Percentiles rank a stretch among this genome's conserved stretches.
These are phyloP conservation scores for Geotrichum europaeum DNA, from an alignment of 1,139 yeast species.

Conservation along the genomic window DNA sequence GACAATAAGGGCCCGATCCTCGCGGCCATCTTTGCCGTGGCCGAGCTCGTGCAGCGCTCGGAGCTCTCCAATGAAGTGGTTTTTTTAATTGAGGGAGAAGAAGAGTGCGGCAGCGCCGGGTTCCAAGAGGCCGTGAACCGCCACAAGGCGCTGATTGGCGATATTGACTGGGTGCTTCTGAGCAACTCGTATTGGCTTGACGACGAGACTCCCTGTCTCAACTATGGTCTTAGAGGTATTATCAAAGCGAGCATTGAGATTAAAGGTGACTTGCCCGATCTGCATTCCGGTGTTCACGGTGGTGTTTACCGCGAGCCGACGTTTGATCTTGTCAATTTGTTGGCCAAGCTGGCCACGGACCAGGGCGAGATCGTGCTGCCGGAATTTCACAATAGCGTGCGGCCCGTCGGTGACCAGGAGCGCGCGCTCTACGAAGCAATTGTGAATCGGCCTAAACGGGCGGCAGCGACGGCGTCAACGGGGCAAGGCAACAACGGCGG, in stretches of 20 bases:
- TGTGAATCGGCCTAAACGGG: constrained; percentile 35
- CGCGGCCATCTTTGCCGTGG: constrained; percentile 86
- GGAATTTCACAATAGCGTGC: constrained; percentile 60
- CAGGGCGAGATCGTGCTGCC: constrained; percentile 61
- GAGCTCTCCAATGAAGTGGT: constrained; percentile 66
- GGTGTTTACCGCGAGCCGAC: constrained; percentile 88
- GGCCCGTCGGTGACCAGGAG: constrained; percentile 53
- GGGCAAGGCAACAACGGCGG: not conserved
- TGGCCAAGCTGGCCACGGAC: constrained; percentile 55
- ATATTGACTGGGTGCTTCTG: constrained; percentile 79
- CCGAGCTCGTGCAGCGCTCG: constrained; percentile 52
- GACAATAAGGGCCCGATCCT: constrained; percentile 92
- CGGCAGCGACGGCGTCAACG: constrained; percentile 13
- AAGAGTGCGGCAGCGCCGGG: constrained; percentile 87
- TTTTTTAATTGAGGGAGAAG: constrained; percentile 89
- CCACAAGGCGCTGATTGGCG: constrained; percentile 50
- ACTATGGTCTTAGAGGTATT: constrained; percentile 91
- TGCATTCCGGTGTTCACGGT: constrained; percentile 96
- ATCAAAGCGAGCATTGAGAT: constrained; percentile 71
- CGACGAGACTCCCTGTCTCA: constrained; percentile 80
- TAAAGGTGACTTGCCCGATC: constrained; percentile 68
- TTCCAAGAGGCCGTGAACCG: constrained; percentile 59
- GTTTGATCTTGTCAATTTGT: constrained; percentile 68
- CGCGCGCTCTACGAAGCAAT: constrained; percentile 57
- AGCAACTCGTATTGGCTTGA: constrained; percentile 95